A percentile compares a stretch with the other conserved stretches of the same genome.
Conservation (phyloP, 176 grass and related monocot genomes). For the Elaeis guineensis region DNA sequence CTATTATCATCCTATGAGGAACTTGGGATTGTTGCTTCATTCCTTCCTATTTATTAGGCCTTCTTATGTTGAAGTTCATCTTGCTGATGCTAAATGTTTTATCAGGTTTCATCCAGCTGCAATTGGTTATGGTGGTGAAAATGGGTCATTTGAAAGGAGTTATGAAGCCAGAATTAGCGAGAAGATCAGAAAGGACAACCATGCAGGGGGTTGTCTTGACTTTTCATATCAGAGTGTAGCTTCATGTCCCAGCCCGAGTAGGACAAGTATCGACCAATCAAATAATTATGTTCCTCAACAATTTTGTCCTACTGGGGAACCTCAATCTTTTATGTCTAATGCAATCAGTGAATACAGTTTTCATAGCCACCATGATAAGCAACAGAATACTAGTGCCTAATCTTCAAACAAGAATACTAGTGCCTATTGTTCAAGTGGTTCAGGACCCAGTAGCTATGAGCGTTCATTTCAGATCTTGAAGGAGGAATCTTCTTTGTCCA, state of each 20-base stretch:
- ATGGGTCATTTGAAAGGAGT: constrained; percentile 24
- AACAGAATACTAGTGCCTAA: background rate
- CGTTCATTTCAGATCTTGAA: background rate
- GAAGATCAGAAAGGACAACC: constrained; percentile 27
- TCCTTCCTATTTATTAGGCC: too few relatives aligned
- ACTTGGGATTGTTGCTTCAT: too few relatives aligned
- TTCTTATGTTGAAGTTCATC: background rate
- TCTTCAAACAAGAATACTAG: background rate
- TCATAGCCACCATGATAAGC: background rate
- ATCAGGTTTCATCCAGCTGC: constrained; percentile 15
- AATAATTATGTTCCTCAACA: background rate
- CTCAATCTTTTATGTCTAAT: background rate
- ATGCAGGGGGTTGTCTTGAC: background rate
- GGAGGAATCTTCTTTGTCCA: background rate
- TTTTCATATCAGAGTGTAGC: constrained; percentile 2
- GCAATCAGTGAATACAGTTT: background rate
- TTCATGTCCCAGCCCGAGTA: constrained; percentile 1
- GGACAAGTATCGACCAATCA: background rate
- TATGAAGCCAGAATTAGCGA: constrained; percentile 9
- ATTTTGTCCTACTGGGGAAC: constrained; percentile 7
- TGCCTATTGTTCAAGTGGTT: background rate
- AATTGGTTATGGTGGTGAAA: constrained; percentile 22
- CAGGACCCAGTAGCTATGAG: background rate
- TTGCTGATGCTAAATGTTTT: background rate
- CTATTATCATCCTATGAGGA: too few relatives aligned